These are phyloP conservation scores for Colletotrichum aenigma DNA, from an alignment of 2,329 filamentous ascomycete genomes.

Conservation along the genomic window DNA sequence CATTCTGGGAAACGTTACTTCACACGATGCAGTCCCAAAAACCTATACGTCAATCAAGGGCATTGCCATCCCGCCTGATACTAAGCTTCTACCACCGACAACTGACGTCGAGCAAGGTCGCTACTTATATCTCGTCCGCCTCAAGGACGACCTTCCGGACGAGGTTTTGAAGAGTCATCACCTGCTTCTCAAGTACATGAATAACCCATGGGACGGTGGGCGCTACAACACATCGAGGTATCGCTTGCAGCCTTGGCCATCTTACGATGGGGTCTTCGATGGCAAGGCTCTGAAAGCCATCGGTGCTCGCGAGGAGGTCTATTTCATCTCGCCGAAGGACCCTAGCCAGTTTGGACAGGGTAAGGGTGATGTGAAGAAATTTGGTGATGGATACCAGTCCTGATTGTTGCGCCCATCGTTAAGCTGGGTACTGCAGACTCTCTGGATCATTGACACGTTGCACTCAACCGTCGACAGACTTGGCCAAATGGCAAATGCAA, in stretches of 20 bases:
- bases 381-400: neutral
- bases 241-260: neutral
- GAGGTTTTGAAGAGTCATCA: neutral
- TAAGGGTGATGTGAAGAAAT: neutral
- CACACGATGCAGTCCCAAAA: neutral
- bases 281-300: neutral
- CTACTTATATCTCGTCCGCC: neutral
- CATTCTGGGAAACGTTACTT: neutral
- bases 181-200: neutral
- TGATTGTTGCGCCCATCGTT: neutral
- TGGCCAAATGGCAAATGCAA: neutral
- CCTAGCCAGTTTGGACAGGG: neutral
- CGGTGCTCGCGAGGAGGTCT: neutral
- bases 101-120: neutral
- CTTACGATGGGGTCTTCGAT: neutral
- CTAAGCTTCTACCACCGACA: neutral
- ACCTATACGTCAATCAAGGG: neutral
- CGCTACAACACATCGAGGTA: neutral
- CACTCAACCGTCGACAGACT: neutral
- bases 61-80: neutral
- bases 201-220: neutral
- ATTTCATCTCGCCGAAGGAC: neutral
- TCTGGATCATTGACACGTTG: neutral
- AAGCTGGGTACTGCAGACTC: neutral
- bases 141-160: neutral